Percentiles rank a stretch among this genome's conserved stretches.
Evolutionary conservation across 352 stramenopile species (phyloP).

Genomic region (Phytophthora pseudosyringae): DNA sequence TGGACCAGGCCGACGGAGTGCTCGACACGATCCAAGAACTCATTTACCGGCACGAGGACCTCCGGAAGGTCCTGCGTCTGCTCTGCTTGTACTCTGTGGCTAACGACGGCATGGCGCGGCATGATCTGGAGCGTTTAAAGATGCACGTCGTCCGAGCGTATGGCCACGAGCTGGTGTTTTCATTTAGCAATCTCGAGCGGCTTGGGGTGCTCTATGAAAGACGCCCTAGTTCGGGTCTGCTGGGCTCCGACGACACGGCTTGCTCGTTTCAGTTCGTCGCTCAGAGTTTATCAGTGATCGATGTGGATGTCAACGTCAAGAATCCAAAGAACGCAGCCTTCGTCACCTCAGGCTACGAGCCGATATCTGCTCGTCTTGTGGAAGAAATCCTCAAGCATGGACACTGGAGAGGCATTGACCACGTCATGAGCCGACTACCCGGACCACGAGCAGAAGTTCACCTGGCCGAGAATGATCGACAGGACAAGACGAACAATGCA

Average conservation of each 20-base stretch:
- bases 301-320: constrained; percentile 63
- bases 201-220: constrained; percentile 57
- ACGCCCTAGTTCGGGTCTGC: neutral
- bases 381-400: constrained; percentile 65
- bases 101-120: constrained; percentile 46
- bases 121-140: constrained; percentile 54
- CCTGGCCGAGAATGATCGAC: constrained; percentile 25
- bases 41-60: constrained; percentile 61
- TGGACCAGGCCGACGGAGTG: constrained; percentile 50
- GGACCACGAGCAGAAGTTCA: constrained; percentile 67
- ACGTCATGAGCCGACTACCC: constrained; percentile 53
- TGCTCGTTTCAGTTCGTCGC: constrained; percentile 43
- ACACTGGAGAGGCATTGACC: constrained; percentile 55
- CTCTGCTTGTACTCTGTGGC: constrained; percentile 69
- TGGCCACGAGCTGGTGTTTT: constrained; percentile 76
- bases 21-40: constrained; percentile 62
- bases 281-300: constrained; percentile 47
- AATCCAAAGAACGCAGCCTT: constrained; percentile 66
- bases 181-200: constrained; percentile 65
- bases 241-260: constrained; percentile 2
- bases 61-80: constrained; percentile 63
- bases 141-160: constrained; percentile 72
- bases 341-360: constrained; percentile 75
- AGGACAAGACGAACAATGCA: constrained; percentile 4
- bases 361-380: constrained; percentile 71